Evolutionary conservation across 371 early-diverging fungal species (phyloP).

Genomic region (Mortierella sp.): DNA sequence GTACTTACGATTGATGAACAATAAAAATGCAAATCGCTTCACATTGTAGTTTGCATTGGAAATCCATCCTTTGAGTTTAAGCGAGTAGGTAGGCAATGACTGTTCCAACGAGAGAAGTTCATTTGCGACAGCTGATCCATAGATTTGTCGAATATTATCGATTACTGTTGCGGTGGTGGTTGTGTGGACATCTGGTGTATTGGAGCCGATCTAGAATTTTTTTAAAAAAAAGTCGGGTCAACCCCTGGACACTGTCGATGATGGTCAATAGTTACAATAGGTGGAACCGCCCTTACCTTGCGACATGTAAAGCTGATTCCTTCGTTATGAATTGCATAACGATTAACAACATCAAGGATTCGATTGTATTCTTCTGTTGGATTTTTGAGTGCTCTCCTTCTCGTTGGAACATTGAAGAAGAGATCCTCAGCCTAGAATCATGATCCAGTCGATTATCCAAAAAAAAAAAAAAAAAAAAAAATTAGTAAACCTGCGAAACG

Average conservation of each 20-base stretch:
- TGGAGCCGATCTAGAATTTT: conserved; percentile 64
- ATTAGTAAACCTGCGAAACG: not conserved
- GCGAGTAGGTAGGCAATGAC: conserved; percentile 56
- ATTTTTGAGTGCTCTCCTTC: conserved; percentile 84
- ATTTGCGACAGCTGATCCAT: conserved; percentile 79
- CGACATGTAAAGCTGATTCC: conserved; percentile 85
- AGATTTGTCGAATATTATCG: conserved; percentile 84
- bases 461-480: not conserved
- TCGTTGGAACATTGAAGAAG: conserved; percentile 89
- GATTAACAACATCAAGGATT: conserved; percentile 86
- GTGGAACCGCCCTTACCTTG: conserved; percentile 62
- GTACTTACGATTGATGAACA: conserved; percentile 94
- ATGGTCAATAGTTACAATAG: not conserved
- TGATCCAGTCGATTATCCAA: not conserved
- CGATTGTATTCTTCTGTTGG: conserved; percentile 87
- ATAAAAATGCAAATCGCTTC: conserved; percentile 80
- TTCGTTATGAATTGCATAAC: conserved; percentile 92
- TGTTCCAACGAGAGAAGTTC: conserved; percentile 73
- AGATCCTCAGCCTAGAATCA: conserved; percentile 84
- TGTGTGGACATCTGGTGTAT: conserved; percentile 82
- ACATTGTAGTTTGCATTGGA: conserved; percentile 87
- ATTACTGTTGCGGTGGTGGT: conserved; percentile 62
- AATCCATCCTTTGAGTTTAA: conserved; percentile 74
- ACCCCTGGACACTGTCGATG: not conserved
- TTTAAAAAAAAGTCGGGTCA: not conserved